A percentile compares a stretch with the other conserved stretches of the same genome.
phyloP scores from a whole-genome alignment of 2,329 filamentous ascomycete species.

The Fusarium compactum region DNA sequence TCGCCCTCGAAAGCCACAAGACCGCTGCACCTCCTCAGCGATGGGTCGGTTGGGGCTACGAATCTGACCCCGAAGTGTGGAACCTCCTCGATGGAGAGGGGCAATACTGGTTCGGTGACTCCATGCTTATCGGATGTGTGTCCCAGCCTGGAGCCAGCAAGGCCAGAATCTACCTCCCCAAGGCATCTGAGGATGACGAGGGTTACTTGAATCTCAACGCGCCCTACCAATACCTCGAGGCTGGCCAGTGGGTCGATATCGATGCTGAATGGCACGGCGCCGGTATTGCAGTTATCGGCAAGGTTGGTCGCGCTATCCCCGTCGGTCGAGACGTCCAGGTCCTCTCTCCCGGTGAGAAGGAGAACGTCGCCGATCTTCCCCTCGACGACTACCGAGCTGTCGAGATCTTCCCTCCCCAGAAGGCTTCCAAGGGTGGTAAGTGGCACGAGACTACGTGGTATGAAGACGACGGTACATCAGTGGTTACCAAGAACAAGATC shows the following conservation, averaged over 20 bases:
- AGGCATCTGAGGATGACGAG: conserved; percentile 63
- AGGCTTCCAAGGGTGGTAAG: conserved; percentile 25
- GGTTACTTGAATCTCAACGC: conserved; percentile 73
- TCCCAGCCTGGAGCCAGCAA: conserved; percentile 69
- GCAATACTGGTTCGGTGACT: conserved; percentile 80
- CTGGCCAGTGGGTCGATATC: conserved; percentile 56
- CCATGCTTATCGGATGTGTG: conserved; percentile 74
- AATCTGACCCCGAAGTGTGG: conserved; percentile 75
- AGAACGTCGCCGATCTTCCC: conserved; percentile 55
- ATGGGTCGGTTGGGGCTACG: conserved; percentile 81
- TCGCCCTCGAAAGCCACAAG: conserved; percentile 71
- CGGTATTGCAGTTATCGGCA: conserved; percentile 55
- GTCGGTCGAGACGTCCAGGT: conserved; percentile 55
- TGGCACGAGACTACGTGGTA: conserved; percentile 52
- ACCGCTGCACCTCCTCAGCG: conserved; percentile 73
- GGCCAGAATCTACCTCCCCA: conserved; percentile 72
- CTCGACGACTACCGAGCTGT: conserved; percentile 58
- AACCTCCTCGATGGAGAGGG: conserved; percentile 73
- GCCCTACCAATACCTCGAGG: conserved; percentile 67
- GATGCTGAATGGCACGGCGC: conserved; percentile 58
- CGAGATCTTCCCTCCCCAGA: conserved; percentile 57
- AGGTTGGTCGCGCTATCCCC: conserved; percentile 56
- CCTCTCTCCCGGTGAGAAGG: conserved; percentile 51
- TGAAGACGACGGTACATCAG: conserved; percentile 56
- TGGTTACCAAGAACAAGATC: conserved; percentile 48